These are phyloP conservation scores for Orbilia ellipsospora DNA, from an alignment of 2,329 filamentous ascomycete genomes.

Conservation along the genomic window DNA sequence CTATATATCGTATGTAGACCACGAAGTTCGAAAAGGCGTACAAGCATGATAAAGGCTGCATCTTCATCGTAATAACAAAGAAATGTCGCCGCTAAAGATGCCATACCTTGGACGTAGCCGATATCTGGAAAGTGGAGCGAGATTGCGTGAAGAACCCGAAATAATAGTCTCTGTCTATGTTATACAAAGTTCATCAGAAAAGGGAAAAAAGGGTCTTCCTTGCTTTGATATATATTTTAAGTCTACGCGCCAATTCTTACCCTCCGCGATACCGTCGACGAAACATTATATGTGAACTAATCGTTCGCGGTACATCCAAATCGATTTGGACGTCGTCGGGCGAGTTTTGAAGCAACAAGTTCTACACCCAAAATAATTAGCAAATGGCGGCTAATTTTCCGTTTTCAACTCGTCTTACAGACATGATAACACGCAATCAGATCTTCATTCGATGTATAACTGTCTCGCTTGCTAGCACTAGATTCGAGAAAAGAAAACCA, in stretches of 20 bases:
- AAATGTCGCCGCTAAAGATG: constrained; percentile 87
- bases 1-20: constrained; percentile 87
- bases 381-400: background rate
- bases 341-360: constrained; percentile 77
- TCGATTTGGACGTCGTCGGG: constrained; percentile 97
- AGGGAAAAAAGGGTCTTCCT: background rate
- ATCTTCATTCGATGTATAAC: constrained; percentile 74
- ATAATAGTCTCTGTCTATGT: constrained; percentile 76
- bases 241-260: constrained; percentile 18
- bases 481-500: constrained; percentile 92
- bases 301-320: constrained; percentile 93
- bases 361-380: constrained; percentile 69
- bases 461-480: constrained; percentile 74
- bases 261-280: constrained; percentile 89
- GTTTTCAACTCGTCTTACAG: constrained; percentile 44
- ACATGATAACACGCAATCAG: constrained; percentile 69
- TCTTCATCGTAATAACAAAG: constrained; percentile 98
- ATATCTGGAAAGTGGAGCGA: constrained; percentile 90
- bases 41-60: constrained; percentile 92
- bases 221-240: constrained; percentile 57
- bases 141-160: constrained; percentile 90
- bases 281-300: constrained; percentile 98
- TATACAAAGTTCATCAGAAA: background rate
- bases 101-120: constrained; percentile 98
- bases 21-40: constrained; percentile 89